Evolutionary conservation across 192 early-diverging fungal species (phyloP).

Genomic region (Paraglomus brasilianum): DNA sequence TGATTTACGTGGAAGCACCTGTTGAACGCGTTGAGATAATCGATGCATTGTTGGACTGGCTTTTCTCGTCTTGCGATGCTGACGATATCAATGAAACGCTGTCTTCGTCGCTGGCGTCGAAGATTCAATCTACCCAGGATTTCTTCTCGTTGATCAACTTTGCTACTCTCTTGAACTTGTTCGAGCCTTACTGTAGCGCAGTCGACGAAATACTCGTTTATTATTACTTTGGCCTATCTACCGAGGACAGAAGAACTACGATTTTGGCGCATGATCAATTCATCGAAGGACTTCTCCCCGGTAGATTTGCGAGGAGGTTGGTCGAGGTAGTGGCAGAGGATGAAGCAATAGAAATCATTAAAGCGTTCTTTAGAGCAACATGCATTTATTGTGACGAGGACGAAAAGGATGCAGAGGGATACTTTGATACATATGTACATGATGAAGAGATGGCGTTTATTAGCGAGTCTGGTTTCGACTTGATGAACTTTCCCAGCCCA

Average conservation of each 20-base stretch:
- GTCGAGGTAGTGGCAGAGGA: slow-evolving; percentile 9
- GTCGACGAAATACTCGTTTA: slow-evolving; percentile 26
- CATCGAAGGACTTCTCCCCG: slow-evolving; percentile 15
- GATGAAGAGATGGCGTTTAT: too few species aligned
- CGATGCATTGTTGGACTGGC: slow-evolving; percentile 19
- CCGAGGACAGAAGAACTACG: background rate
- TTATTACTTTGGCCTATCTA: slow-evolving; percentile 23
- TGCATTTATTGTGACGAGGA: background rate
- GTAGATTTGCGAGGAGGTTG: slow-evolving; percentile 9
- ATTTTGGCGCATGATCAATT: slow-evolving; percentile 11
- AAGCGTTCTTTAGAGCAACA: slow-evolving; percentile 19
- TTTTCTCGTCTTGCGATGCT: background rate
- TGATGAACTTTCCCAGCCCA: background rate
- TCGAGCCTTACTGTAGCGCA: slow-evolving; percentile 13
- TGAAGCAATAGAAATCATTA: slow-evolving; percentile 16
- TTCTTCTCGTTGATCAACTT: slow-evolving; percentile 26
- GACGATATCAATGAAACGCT: slow-evolving; percentile 1
- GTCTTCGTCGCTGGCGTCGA: slow-evolving; percentile 24
- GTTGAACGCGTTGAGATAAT: slow-evolving; percentile 7
- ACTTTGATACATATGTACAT: too few species aligned
- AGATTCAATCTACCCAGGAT: slow-evolving; percentile 4
- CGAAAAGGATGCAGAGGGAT: slow-evolving; percentile 7
- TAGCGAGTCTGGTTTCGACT: slow-evolving; percentile 2
- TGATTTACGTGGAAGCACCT: slow-evolving; percentile 13
- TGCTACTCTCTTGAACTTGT: slow-evolving; percentile 14